Evolutionary conservation across 2,329 filamentous ascomycete genomes (phyloP), one percentile per base, ranked within the genome.

Genomic region (Phaeosphaeriaceae sp.): DNA sequence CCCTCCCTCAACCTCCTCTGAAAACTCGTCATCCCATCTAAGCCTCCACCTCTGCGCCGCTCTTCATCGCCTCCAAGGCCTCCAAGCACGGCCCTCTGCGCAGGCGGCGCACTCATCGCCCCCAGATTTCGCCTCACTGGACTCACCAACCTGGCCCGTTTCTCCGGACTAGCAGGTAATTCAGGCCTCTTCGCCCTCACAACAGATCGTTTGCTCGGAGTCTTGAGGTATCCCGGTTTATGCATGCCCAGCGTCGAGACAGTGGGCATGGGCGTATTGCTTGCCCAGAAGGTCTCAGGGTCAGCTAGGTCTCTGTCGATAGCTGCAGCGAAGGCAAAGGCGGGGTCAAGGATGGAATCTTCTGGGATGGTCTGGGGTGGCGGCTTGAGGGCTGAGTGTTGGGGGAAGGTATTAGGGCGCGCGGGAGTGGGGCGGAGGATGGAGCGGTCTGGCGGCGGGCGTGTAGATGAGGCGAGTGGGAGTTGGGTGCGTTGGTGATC

Each of bases 171-270:
- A 4, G 54, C 48, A 2, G 63, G 65, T 1, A 75, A 56, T 31
- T 73, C 71, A 10, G 68, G 66, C 10, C 72, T 63, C 55, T 76
- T 78, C 1, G 70, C 67, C 1, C 77, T 63, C 2, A 71, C 77
- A 0, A 78, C 69, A 47, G 65, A 71, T 22, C 78, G 73, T 56
- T 79, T 80, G 44, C 78, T 80, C 0, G 82, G 82, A 27, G 82
- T 83, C 41, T 81, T 79, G 54, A 83, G 75, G 53, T 84, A 83
- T 0, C 78, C 78, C 9, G 72, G 65, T 54, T 63, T 69, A 11
- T 3, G 6, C 9, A 36, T 13, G 19, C 51, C 56, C 11, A 36
- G 46, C 15, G 49, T 60, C 22, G 58, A 53, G 24, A 48, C 24
- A 53, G 42, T 44, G 25, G 56, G 25, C 55, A 67, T 63, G 17